These are phyloP conservation scores for Nadsonia fulvescens DNA, from an alignment of 805 yeast species.

Conservation along the genomic window DNA sequence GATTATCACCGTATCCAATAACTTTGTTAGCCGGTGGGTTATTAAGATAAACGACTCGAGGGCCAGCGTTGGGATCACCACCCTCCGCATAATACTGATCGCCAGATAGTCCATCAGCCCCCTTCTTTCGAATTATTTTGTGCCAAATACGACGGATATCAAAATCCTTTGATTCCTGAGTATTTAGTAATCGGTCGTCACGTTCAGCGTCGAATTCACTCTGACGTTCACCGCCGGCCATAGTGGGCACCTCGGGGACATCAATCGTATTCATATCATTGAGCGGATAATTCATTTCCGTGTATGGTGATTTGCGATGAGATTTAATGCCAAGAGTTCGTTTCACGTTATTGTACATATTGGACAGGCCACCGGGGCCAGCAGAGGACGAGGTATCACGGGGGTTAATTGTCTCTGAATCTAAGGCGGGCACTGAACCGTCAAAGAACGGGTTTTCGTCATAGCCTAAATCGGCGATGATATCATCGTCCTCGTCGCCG, in stretches of 20 bases:
- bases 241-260: conserved; percentile 1
- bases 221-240: conserved; percentile 7
- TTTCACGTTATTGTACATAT: conserved; percentile 12
- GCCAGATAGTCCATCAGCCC: conserved; percentile 14
- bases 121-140: conserved; percentile 14
- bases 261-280: conserved; percentile 9
- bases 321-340: conserved; percentile 12
- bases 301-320: conserved; percentile 11
- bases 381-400: too few relatives aligned
- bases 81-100: too few relatives aligned
- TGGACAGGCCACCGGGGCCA: conserved; percentile 11
- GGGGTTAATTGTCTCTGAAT: too few relatives aligned
- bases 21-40: conserved; percentile 36
- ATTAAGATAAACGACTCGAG: conserved; percentile 53
- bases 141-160: conserved; percentile 19
- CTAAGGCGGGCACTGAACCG: too few relatives aligned
- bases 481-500: background rate
- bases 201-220: conserved; percentile 7
- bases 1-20: conserved; percentile 54
- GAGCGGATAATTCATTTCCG: conserved; percentile 17
- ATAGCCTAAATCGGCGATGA: conserved; percentile 1
- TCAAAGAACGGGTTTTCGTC: conserved; percentile 3
- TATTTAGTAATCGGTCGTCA: too few relatives aligned
- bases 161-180: too few relatives aligned
- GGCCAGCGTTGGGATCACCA: conserved; percentile 22